Base-by-base conservation (phyloP, 345 rosid genomes). In the Xanthoceras sorbifolium region DNA sequence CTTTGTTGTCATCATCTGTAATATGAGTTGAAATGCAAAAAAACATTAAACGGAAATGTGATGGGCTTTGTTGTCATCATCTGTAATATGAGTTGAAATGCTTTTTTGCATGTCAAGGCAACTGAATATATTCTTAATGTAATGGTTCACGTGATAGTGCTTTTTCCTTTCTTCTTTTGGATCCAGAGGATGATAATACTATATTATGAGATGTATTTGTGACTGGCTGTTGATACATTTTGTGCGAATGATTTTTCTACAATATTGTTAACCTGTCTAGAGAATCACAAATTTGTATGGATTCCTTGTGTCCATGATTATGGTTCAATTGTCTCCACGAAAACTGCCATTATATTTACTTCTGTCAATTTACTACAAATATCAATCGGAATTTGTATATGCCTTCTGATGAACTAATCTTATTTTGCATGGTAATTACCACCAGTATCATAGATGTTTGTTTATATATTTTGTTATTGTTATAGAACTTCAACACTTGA, bases 401-500 rank as follows among this genome's bases (percentile, higher is more conserved):
- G 6, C 9, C 12, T 36, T 0, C 44, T 29, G 5, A 48, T 10
- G 18, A 55, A 44, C 48, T 42, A 18, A 9, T 28, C 26, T 52
- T 70, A 52, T 36, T 54, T 64, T 74, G 12, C 60, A 17, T n/a
- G 7, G 50, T n/a, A 25, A 68, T 11, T 8, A 11, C 28, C 11
- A 0, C n/a, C 8, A 9, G 3, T 29, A 20, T 14, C 59, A 25
- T 48, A 55, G 12, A 20, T 57, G 28, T 57, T 20, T 22, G 14
- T 25, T 57, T 55, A 63, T 68, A 8, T 34, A 22, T 52, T 71
- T 0, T 71, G 23, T 52, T 69, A 38, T 64, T 74, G 22, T 74
- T 76, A 67, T 64, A 97, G 98, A 97, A 81, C 97, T 97, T 83
- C 96, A 94, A 64, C 98, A 92, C 77, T 82, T 97, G 91, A 91